Evolutionary conservation across 23 red algal genomes (phyloP).

Genomic region (Gracilaria gracilis): DNA sequence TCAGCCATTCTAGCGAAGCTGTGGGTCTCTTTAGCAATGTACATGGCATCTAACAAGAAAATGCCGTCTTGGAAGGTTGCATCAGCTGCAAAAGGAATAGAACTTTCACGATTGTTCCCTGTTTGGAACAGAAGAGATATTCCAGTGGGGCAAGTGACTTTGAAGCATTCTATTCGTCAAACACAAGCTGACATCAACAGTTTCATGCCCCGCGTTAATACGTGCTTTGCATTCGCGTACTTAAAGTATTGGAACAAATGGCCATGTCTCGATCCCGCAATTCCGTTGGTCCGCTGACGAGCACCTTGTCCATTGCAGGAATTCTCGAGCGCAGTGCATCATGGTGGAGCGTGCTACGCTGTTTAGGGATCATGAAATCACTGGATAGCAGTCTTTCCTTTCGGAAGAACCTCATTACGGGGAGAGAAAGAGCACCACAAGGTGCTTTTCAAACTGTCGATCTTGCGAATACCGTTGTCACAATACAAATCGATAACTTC

Average conservation of each 20-base stretch:
- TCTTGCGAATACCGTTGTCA: neutral
- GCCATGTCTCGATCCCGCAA: neutral
- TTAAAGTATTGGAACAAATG: constrained; percentile 16
- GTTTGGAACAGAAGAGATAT: neutral
- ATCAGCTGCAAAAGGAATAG: neutral
- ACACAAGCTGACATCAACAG: too few species aligned
- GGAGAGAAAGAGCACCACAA: neutral
- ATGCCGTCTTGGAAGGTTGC: constrained; percentile 15
- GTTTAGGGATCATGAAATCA: neutral
- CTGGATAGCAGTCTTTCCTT: neutral
- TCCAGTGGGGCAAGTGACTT: too few species aligned
- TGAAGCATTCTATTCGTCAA: too few species aligned
- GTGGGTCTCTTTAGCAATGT: neutral
- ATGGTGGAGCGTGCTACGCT: neutral
- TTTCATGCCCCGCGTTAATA: neutral
- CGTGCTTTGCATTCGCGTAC: neutral
- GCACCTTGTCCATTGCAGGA: neutral
- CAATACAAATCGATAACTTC: constrained; percentile 42
- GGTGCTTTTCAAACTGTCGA: neutral
- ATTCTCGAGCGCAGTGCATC: neutral
- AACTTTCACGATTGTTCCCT: neutral
- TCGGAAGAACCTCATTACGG: neutral
- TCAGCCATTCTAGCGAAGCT: neutral
- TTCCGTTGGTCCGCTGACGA: neutral
- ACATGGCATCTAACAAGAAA: constrained; percentile 34